phyloP scores from a whole-genome alignment of 176 grass and related monocot genomes.

The Chrysopogon serrulatus region DNA sequence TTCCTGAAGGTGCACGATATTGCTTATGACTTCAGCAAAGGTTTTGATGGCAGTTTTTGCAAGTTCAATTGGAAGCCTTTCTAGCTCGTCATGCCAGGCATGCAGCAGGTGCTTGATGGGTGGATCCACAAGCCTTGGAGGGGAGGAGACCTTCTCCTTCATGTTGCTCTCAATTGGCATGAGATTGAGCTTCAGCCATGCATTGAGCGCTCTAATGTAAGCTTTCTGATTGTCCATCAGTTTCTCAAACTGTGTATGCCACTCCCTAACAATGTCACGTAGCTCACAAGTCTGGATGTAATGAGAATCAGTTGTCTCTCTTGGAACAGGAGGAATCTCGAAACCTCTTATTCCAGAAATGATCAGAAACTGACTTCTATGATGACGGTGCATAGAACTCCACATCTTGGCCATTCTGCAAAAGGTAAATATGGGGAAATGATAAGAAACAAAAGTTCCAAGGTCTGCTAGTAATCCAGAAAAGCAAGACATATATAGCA shows the following conservation, averaged over 20 bases:
- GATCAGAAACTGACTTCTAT: constrained; percentile 38
- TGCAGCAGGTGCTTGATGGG: constrained; percentile 72
- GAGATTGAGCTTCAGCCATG: constrained; percentile 82
- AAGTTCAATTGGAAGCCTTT: constrained; percentile 75
- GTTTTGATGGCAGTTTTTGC: constrained; percentile 62
- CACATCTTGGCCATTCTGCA: constrained; percentile 89
- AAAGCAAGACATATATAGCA: constrained; percentile 1
- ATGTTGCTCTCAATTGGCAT: constrained; percentile 87
- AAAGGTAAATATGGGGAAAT: background rate
- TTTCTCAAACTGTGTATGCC: constrained; percentile 74
- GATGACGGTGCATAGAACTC: constrained; percentile 65
- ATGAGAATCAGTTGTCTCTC: constrained; percentile 65
- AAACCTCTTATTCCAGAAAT: constrained; percentile 36
- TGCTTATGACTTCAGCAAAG: constrained; percentile 66
- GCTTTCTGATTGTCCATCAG: constrained; percentile 75
- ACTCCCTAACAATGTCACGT: constrained; percentile 50
- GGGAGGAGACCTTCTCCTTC: constrained; percentile 86
- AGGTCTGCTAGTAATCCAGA: background rate
- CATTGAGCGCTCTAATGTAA: constrained; percentile 73
- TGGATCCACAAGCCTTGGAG: constrained; percentile 52
- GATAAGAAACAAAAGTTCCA: constrained; percentile 1
- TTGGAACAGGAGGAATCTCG: constrained; percentile 52
- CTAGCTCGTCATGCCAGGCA: constrained; percentile 77
- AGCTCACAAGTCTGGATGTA: constrained; percentile 55
- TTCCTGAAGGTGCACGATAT: constrained; percentile 57